Evolutionary conservation across 441 rosid genomes (phyloP).

Genomic region (Raphanus hybrid): DNA sequence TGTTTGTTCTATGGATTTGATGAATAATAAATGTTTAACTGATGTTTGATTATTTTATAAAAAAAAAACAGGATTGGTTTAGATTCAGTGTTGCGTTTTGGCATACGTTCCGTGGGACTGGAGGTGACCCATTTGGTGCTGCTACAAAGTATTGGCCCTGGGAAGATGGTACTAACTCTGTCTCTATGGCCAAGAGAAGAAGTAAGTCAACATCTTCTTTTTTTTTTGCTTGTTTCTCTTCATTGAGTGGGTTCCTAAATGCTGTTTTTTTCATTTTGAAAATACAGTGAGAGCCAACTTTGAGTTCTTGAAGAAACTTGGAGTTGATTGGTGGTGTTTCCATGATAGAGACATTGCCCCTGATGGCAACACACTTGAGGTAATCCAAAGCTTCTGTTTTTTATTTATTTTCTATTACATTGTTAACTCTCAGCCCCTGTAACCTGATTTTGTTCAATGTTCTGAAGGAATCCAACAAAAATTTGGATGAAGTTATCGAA

Average conservation of each 20-base stretch:
- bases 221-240: neutral
- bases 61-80: slow-evolving; percentile 79
- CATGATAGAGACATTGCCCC: slow-evolving; percentile 99
- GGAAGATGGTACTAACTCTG: slow-evolving; percentile 96
- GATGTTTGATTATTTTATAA: neutral
- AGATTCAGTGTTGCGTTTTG: slow-evolving; percentile 98
- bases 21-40: neutral
- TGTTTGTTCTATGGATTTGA: slow-evolving; percentile 17
- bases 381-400: slow-evolving; percentile 33
- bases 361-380: slow-evolving; percentile 80
- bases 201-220: slow-evolving; percentile 53
- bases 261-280: neutral
- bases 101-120: slow-evolving; percentile 97
- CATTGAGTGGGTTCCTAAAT: neutral
- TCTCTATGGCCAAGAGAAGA: slow-evolving; percentile 96
- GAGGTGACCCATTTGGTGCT: slow-evolving; percentile 88
- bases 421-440: neutral
- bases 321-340: slow-evolving; percentile 96
- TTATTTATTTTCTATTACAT: neutral
- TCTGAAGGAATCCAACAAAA: slow-evolving; percentile 78
- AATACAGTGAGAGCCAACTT: slow-evolving; percentile 95
- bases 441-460: slow-evolving; percentile 14
- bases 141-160: slow-evolving; percentile 94
- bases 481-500: slow-evolving; percentile 92
- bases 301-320: slow-evolving; percentile 89